Percentiles rank a stretch among this genome's conserved stretches.
Evolutionary conservation across 176 grass and related monocot genomes (phyloP).

Genomic region (Echinochloa phyllopogon): DNA sequence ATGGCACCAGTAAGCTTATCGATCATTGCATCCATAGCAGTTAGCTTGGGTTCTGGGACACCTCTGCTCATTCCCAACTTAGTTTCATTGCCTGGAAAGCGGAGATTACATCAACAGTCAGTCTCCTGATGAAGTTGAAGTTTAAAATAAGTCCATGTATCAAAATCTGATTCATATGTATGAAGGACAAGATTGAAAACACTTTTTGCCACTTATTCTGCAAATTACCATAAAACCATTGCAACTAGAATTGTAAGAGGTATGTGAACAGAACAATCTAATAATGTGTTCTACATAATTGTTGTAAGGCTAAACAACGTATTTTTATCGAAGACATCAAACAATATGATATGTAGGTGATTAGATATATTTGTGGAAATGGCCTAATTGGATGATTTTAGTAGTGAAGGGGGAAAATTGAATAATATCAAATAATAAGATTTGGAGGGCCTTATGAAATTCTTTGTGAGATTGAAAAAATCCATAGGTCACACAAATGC

Average conservation of each 20-base stretch:
- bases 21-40: slow-evolving; percentile 96
- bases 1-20: slow-evolving; percentile 99
- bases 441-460: not conserved
- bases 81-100: slow-evolving; percentile 85
- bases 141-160: slow-evolving; percentile 15
- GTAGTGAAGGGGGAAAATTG: not conserved
- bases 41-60: slow-evolving; percentile 90
- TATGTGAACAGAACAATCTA: not conserved
- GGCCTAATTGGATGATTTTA: not conserved
- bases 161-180: not conserved
- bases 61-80: slow-evolving; percentile 98
- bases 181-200: not conserved
- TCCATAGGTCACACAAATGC: not conserved
- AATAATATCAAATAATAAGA: slow-evolving; percentile 8
- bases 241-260: not conserved
- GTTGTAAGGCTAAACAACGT: not conserved
- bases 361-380: slow-evolving; percentile 2
- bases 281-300: not conserved
- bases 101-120: slow-evolving; percentile 31
- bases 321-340: not conserved
- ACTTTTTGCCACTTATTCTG: not conserved
- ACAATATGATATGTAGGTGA: not conserved
- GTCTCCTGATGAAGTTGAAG: slow-evolving; percentile 15
- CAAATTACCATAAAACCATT: not conserved
- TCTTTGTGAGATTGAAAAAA: not conserved